Evolutionary conservation across 2,329 filamentous ascomycete species (phyloP), one percentile per base, ranked within the genome.

Genomic region (Ascosphaera aggregata): DNA sequence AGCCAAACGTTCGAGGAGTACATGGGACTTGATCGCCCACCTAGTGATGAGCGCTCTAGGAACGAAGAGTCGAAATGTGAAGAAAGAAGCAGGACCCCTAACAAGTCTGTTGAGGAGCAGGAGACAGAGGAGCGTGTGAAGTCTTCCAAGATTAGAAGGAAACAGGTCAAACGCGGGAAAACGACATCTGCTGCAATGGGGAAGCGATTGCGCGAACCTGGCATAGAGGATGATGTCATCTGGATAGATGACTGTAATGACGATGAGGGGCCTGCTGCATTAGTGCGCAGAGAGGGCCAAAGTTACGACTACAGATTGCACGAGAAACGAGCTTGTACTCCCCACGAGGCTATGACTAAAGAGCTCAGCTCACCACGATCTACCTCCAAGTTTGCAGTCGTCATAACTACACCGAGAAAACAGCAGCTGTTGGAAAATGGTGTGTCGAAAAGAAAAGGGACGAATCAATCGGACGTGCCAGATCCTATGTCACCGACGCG

Each of bases 141-240:
- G 15, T 5, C 15, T 8, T 18, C 34, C 34, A 22, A 18, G 36
- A 44, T 42, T 42, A 60, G 43, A 50, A 66, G 58, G 55, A 60
- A 52, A 44, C 61, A 59, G 38, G 39, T 54, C 16, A 66, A 61
- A 46, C 55, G 63, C 42, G 54, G 56, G 30, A 62, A 62, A 42
- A 57, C 57, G 3, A 56, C 52, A 0, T 58, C 57, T 3, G 47
- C 50, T 3, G 34, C 34, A 16, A 48, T 51, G 2, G 42, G 53
- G 2, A 48, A 50, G 15, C 56, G 53, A 34, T 44, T 48, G 3
- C 44, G 46, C 24, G 46, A 52, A 20, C 43, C 51, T 3, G 53
- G 51, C 36, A 43, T 52, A n/a, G 56, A 60, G 36, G 53, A 54
- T 24, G 57, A 61, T 39, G 55, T 61, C 17, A 54, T 60, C 24